Base-by-base conservation (phyloP, 768 basidiomycete species). In the Clitopilus passeckerianus region DNA sequence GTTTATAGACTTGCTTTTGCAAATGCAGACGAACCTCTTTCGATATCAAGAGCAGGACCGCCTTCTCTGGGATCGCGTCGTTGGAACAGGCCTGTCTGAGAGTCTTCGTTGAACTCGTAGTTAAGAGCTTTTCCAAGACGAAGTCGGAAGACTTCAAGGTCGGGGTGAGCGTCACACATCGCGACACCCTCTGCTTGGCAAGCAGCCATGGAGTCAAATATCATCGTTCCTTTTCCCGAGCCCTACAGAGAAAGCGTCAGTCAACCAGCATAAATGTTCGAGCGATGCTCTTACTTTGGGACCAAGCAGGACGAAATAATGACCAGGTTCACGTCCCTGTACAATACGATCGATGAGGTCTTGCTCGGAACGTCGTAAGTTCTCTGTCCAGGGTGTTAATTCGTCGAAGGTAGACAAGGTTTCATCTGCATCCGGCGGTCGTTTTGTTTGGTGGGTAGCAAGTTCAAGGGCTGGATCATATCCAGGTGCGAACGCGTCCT, bases 71-170 rank as follows among this genome's bases (percentile, higher is more conserved):
- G 92, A 75, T 96, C 92, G 41, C 86, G 77, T 58, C 92, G 74
- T 67, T 91, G 90, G 73, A 94, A 94, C 20, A 95, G 71, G 7
- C 86, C 87, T 2, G 84, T 86, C 69, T 91, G 90, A 23, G 86
- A 87, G 68, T 91, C 90, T 72, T 91, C 90, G 61, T 89, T 86
- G 74, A 81, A 94, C 69, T 96, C 93, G 66, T 86, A 93, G 65
- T 93, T 91, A 43, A 94, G 73, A 10, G 90, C 86, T 71, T 93
- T 93, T 53, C 93, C 93, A 23, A 96, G 79, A 43, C 92, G 85
- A 41, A 94, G 78, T 58, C 89, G 80, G 74, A 95, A 93, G 33
- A 95, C 90, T 70, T 93, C 90, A 16, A 95, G 77, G 72, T 93
- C 90, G 18, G 90, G 90, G 71, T 93, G 91, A 14, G 89, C 92